phyloP scores from a whole-genome alignment of 139 green algal species.

The Monoraphidium neglectum region DNA sequence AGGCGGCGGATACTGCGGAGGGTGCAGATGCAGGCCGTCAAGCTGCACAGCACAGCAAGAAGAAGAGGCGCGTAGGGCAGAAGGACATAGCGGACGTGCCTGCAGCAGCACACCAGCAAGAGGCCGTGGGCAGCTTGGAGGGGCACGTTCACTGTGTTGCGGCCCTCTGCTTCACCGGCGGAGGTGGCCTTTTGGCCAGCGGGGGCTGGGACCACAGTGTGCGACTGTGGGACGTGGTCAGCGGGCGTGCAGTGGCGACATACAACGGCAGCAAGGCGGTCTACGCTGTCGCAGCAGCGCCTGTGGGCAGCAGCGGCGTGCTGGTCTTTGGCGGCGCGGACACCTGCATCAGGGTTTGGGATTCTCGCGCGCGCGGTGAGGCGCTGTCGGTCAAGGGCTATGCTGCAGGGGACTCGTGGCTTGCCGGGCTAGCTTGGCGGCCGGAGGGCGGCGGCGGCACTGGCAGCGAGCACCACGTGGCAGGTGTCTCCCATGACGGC shows the following conservation, averaged over 20 bases:
- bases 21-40: conserved; percentile 31
- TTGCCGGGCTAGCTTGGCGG: conserved; percentile 70
- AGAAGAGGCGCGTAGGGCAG: conserved; percentile 46
- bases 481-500: conserved; percentile 55
- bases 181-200: conserved; percentile 48
- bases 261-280: conserved; percentile 77
- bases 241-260: conserved; percentile 49
- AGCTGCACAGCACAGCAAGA: conserved; percentile 30
- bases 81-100: not conserved
- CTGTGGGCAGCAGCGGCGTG: conserved; percentile 30
- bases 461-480: conserved; percentile 64
- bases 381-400: conserved; percentile 43
- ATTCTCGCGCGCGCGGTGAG: conserved; percentile 57
- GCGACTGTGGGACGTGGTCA: conserved; percentile 65
- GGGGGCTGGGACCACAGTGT: conserved; percentile 81
- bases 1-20: conserved; percentile 11
- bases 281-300: conserved; percentile 49
- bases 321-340: conserved; percentile 80
- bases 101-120: conserved; percentile 29
- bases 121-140: conserved; percentile 1
- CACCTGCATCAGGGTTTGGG: conserved; percentile 76
- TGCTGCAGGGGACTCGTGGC: conserved; percentile 68
- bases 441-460: conserved; percentile 4
- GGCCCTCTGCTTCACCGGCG: conserved; percentile 53
- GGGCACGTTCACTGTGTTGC: conserved; percentile 80